phyloP scores from a whole-genome alignment of 305 asterid genomes.

The Fraxinus platypoda region DNA sequence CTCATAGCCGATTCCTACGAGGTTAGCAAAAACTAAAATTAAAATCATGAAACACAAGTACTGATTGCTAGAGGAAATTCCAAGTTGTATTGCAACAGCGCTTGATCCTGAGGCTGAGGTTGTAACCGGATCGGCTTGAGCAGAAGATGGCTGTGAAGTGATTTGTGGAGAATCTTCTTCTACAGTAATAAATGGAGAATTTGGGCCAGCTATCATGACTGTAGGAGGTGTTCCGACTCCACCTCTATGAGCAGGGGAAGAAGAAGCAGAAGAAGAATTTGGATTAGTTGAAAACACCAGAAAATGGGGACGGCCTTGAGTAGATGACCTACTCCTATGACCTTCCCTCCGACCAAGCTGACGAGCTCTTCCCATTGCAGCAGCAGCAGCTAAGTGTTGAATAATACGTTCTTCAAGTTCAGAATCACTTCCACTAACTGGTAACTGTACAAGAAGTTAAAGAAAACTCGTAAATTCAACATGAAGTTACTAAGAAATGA shows the following conservation, averaged over 20 bases:
- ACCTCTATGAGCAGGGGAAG: constrained; percentile 42
- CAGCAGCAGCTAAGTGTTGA: constrained; percentile 98
- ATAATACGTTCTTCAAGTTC: constrained; percentile 92
- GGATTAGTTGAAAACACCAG: constrained; percentile 81
- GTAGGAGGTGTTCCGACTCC: constrained; percentile 42
- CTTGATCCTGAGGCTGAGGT: constrained; percentile 50
- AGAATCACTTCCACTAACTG: constrained; percentile 76
- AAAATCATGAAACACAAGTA: constrained; percentile 24
- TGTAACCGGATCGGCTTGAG: constrained; percentile 45
- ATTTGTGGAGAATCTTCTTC: constrained; percentile 63
- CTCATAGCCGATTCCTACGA: constrained; percentile 13
- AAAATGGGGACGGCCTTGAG: constrained; percentile 79
- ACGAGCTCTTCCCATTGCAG: constrained; percentile 96
- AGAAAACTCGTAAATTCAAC: constrained; percentile 30
- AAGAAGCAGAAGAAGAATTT: constrained; percentile 39
- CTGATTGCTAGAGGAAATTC: constrained; percentile 50
- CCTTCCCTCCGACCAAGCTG: constrained; percentile 83
- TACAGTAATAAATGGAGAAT: constrained; percentile 30
- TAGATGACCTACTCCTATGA: constrained; percentile 65
- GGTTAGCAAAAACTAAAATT: not conserved
- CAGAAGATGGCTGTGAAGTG: constrained; percentile 40
- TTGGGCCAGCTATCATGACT: constrained; percentile 31
- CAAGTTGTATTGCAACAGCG: constrained; percentile 43
- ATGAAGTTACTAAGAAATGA: not conserved
- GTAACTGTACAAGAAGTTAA: constrained; percentile 54